Evolutionary conservation across 208 protist genomes (phyloP), one percentile per base, ranked within the genome.

Genomic region (Trypanosomatidae sp.): DNA sequence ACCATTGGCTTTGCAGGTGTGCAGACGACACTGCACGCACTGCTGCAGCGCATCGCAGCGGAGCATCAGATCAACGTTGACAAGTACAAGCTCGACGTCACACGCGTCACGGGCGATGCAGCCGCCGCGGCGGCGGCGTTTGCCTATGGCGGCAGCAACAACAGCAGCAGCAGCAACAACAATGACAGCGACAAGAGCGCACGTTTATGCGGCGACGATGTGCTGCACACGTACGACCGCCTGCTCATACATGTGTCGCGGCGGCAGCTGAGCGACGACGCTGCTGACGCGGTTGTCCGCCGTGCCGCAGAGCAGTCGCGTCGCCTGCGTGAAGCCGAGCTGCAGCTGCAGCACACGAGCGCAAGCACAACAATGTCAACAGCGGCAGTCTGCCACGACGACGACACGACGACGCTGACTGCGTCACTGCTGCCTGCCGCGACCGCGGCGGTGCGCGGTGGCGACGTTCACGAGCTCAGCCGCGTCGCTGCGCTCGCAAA

Each of bases 41-140:
- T 90, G 11, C 6, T 81, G n/a, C 49, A 74, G 28, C 55, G 67
- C 16, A 35, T 86, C 8, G 57, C 86, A 21, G 49, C 61, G 16
- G 66, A 86, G 44, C 66, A 90, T 45, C 63, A 61, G 18, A 76
- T 90, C 45, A 90, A 90, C 53, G 61, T 75, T 6, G 78, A 53
- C 28, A 66, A 65, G 18, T 89, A 85, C 69, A 80, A 81, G 50
- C 42, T 89, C 1, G 71, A 84, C 4, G 47, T 61, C 2, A 25
- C 18, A 18, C 15, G 20, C 15, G 4, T 39, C 2, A 10, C 24
- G 20, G 20, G 10, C 22, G 27, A n/a, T 18, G 20, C 24, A 21
- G 42, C 33, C 27, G 8, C 33, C 18, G 30, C n/a, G 48, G 37
- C 7, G 32, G 13, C 52, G 22, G 20, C 33, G n/a, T 23, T 48